phyloP scores from a whole-genome alignment of 2,329 filamentous ascomycete genomes.

The Pyricularia grisea region DNA sequence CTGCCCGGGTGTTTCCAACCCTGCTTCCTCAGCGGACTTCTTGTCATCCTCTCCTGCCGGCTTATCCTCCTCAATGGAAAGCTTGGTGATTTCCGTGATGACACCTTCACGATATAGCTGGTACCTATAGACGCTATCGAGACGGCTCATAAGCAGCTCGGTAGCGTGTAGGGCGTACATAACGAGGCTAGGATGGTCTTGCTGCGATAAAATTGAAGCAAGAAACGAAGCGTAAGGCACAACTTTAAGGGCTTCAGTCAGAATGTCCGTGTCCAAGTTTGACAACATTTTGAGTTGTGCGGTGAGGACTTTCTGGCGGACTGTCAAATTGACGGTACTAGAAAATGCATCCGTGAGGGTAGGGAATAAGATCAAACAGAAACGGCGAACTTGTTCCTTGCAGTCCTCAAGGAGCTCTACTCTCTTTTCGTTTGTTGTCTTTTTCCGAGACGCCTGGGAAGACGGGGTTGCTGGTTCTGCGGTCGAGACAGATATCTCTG shows the following conservation, averaged over 20 bases:
- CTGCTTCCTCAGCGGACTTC: conserved; percentile 4
- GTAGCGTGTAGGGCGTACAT: conserved; percentile 82
- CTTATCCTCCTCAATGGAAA: conserved; percentile 45
- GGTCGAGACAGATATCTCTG: conserved; percentile 33
- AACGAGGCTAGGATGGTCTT: conserved; percentile 83
- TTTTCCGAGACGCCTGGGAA: conserved; percentile 10
- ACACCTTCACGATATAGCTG: conserved; percentile 97
- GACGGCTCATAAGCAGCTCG: conserved; percentile 73
- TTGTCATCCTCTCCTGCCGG: conserved; percentile 17
- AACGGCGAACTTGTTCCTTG: conserved; percentile 78
- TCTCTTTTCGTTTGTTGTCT: conserved; percentile 63
- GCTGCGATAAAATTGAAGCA: conserved; percentile 88
- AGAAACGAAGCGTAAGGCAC: conserved; percentile 95
- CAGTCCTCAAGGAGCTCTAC: conserved; percentile 75
- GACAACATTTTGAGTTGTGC: conserved; percentile 98
- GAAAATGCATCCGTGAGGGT: conserved; percentile 95
- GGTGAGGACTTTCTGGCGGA: conserved; percentile 87
- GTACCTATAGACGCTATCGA: conserved; percentile 84
- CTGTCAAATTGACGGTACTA: conserved; percentile 90
- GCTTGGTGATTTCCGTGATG: conserved; percentile 77
- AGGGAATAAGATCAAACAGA: conserved; percentile 85
- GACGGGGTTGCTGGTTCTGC: conserved; percentile 3
- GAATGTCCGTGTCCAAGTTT: conserved; percentile 76
- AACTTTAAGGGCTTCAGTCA: conserved; percentile 74
- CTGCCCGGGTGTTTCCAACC: conserved; percentile 3